Evolutionary conservation across 2,329 filamentous ascomycete species (phyloP).

Genomic region (Rhynchosporium secalis): DNA sequence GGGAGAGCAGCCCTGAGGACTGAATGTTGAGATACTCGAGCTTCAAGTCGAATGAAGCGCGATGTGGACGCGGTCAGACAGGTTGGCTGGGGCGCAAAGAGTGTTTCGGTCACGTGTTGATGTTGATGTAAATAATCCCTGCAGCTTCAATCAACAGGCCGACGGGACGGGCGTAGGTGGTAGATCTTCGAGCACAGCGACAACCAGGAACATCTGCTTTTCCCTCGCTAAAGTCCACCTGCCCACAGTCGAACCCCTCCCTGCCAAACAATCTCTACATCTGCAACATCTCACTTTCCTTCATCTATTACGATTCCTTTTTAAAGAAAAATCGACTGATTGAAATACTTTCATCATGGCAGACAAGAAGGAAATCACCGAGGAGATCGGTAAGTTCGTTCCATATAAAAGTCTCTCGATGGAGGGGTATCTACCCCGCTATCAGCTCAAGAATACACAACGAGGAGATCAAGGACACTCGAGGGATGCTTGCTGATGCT

Average conservation of each 20-base stretch:
- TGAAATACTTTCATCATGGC: constrained; percentile 40
- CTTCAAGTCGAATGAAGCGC: constrained; percentile 12
- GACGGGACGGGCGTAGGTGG: not conserved
- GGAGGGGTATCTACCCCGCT: constrained; percentile 38
- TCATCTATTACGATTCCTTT: not conserved
- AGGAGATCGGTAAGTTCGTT: constrained; percentile 44
- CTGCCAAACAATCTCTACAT: not conserved
- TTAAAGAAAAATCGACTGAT: not conserved
- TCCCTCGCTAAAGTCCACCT: constrained; percentile 3
- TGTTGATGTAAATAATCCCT: not conserved
- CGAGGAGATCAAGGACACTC: constrained; percentile 16
- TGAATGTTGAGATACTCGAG: constrained; percentile 2
- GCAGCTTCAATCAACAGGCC: not conserved
- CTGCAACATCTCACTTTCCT: constrained; percentile 10
- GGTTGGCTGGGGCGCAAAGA: not conserved
- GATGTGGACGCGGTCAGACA: not conserved
- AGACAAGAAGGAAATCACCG: constrained; percentile 43
- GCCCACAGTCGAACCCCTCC: constrained; percentile 14
- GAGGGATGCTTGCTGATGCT: constrained; percentile 21
- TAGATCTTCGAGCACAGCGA: not conserved
- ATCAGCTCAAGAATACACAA: constrained; percentile 22
- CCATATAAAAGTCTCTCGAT: constrained; percentile 34
- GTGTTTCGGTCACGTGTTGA: not conserved
- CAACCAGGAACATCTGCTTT: not conserved
- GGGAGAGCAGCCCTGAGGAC: constrained; percentile 2